Percentiles rank a stretch among this genome's conserved stretches.
Conservation (phyloP, 805 yeast genomes). For the Candida piceae region DNA sequence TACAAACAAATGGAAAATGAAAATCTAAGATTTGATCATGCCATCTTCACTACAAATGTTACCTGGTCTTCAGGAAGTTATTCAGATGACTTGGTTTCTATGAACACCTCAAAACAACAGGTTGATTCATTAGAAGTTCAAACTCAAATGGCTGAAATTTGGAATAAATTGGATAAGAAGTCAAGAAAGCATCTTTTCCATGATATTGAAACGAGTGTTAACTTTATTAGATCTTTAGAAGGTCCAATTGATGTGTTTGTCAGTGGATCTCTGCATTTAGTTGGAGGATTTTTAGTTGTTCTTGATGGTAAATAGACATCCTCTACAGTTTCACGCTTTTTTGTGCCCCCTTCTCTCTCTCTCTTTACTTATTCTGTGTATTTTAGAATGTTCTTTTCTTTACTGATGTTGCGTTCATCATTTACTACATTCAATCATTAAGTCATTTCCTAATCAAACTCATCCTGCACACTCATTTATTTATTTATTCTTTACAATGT, state of each 20-base stretch:
- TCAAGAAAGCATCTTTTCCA: slow-evolving; percentile 47
- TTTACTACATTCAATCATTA: no score
- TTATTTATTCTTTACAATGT: no score
- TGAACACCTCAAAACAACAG: slow-evolving; percentile 73
- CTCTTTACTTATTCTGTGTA: no score
- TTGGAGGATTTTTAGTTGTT: slow-evolving; percentile 90
- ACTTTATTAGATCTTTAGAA: slow-evolving; percentile 43
- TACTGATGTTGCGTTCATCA: no score
- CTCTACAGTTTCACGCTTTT: neutral
- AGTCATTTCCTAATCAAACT: no score
- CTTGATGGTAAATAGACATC: slow-evolving; percentile 43
- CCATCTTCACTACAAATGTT: slow-evolving; percentile 82
- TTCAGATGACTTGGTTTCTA: slow-evolving; percentile 76
- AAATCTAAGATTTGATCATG: slow-evolving; percentile 58
- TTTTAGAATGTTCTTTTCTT: no score
- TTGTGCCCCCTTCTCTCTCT: no score
- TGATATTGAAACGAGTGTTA: slow-evolving; percentile 72
- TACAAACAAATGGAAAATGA: slow-evolving; percentile 36
- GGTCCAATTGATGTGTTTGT: slow-evolving; percentile 72
- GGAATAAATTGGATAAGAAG: slow-evolving; percentile 51
- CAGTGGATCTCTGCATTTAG: slow-evolving; percentile 89
- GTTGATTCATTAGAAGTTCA: slow-evolving; percentile 83
- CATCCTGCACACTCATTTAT: no score
- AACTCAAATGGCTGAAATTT: slow-evolving; percentile 61
- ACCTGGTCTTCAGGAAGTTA: slow-evolving; percentile 85